Conservation (phyloP, 768 basidiomycete genomes). For the Tylopilus rubrobrunneus region DNA sequence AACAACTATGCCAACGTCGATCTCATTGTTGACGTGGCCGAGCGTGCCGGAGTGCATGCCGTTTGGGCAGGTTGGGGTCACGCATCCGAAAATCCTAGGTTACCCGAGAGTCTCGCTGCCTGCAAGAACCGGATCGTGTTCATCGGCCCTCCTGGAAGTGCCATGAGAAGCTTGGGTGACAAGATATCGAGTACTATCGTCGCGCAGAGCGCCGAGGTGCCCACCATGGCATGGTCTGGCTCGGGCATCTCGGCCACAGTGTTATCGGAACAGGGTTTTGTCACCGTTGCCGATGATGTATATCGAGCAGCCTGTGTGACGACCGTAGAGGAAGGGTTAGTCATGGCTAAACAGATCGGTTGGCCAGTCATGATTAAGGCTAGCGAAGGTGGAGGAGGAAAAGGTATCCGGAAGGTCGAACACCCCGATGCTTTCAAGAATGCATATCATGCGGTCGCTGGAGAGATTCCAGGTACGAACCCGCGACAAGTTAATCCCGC, state of each 20-base stretch:
- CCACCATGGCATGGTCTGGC: constrained; percentile 99
- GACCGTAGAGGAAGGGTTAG: constrained; percentile 81
- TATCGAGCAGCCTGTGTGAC: constrained; percentile 88
- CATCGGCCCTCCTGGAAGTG: constrained; percentile 97
- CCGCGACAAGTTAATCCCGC: not conserved
- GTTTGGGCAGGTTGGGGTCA: constrained; percentile 99
- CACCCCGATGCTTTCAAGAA: constrained; percentile 85
- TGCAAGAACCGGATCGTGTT: constrained; percentile 97
- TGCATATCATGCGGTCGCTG: constrained; percentile 87
- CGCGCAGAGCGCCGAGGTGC: constrained; percentile 93
- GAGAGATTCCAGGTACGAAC: constrained; percentile 89
- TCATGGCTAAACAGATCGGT: constrained; percentile 82
- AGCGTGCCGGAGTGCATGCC: constrained; percentile 95
- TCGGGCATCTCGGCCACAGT: constrained; percentile 86
- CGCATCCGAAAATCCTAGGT: constrained; percentile 95
- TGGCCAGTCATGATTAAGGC: constrained; percentile 99
- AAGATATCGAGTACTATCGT: constrained; percentile 99
- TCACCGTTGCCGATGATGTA: constrained; percentile 89
- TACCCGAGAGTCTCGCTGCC: constrained; percentile 89
- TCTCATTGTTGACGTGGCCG: constrained; percentile 96
- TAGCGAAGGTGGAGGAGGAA: constrained; percentile 97
- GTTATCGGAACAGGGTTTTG: constrained; percentile 82
- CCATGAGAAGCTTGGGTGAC: constrained; percentile 98
- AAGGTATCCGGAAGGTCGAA: constrained; percentile 97
- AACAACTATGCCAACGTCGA: constrained; percentile 99